Evolutionary conservation across 169 alveolate genomes (phyloP), one percentile per base, ranked within the genome.

Genomic region (Plasmodium malariae): DNA sequence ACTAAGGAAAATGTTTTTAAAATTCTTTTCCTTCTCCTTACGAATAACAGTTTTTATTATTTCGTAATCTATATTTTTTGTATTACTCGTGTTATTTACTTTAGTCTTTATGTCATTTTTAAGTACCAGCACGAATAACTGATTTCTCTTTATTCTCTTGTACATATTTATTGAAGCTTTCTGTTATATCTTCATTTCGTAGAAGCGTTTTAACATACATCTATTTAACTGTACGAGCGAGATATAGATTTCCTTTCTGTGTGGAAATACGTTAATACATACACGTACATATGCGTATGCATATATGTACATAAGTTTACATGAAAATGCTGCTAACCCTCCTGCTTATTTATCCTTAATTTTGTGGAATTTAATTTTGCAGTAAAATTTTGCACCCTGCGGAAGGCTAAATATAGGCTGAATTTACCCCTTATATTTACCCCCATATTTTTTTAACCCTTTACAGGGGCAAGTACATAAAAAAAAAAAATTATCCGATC

Each of bases 1-100:
- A n/a, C 65, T 19, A 34, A 83, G 32, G 19, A 83, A 65, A 3
- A 83, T 83, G 34, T 83, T 83, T 67, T 49, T 51, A 83, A 83
- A 83, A 32, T 68, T 67, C 32, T 21, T 71, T 65, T 83, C 40
- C 26, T 83, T 83, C 54, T 65, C 74, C 59, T 30, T 37, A 12
- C 43, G 74, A 12, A 40, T 26, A 40, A 36, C 59, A 5, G 83
- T 76, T 67, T 32, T 83, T 2, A 83, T 51, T 28, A 65, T 40
- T 40, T 36, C 78, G 43, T 83, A 83, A 37, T 83, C 85, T 3
- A 5, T 76, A 49, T 51, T 51, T 83, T 67, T n/a, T 12, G 9
- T 62, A 26, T 26, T 30, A n/a, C n/a, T n/a, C n/a, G n/a, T n/a
- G 26, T 62, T 57, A 24, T 67, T 57, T 43, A 45, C 28, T 37